phyloP scores from a whole-genome alignment of 495 filamentous ascomycete species.

The Talaromyces proteolyticus region DNA sequence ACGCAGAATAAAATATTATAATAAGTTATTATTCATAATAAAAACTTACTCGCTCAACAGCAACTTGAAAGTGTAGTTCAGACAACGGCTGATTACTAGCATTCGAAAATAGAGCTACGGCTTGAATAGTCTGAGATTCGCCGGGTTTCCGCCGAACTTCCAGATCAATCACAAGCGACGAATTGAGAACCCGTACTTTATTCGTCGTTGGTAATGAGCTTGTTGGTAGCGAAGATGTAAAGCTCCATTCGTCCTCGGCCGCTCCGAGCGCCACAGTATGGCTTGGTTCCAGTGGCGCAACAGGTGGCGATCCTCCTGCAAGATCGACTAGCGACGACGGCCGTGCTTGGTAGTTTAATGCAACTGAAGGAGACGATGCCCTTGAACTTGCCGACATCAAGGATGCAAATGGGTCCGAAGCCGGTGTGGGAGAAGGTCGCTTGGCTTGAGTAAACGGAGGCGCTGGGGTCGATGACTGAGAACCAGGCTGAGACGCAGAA shows the following conservation, averaged over 20 bases:
- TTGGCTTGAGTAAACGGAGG: slow-evolving; percentile 27
- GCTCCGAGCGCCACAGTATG: slow-evolving; percentile 17
- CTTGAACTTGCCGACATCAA: slow-evolving; percentile 52
- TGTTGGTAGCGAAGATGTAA: slow-evolving; percentile 76
- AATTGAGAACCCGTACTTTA: slow-evolving; percentile 54
- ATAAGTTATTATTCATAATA: not conserved
- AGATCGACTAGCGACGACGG: slow-evolving; percentile 42
- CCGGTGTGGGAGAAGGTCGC: slow-evolving; percentile 28
- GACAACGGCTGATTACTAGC: slow-evolving; percentile 61
- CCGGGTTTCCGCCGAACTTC: slow-evolving; percentile 31
- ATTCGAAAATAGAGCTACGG: slow-evolving; percentile 71
- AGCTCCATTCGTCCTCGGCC: slow-evolving; percentile 84
- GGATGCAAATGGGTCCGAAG: slow-evolving; percentile 64
- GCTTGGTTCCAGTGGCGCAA: slow-evolving; percentile 15
- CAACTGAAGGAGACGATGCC: slow-evolving; percentile 27
- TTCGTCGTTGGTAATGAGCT: slow-evolving; percentile 48
- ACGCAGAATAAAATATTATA: slow-evolving; percentile 5
- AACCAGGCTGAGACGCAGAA: slow-evolving; percentile 31
- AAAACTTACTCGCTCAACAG: slow-evolving; percentile 77
- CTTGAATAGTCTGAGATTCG: slow-evolving; percentile 41
- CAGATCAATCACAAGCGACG: slow-evolving; percentile 49
- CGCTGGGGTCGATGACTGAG: slow-evolving; percentile 43
- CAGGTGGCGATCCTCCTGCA: slow-evolving; percentile 14
- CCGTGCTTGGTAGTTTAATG: slow-evolving; percentile 13
- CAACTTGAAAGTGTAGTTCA: slow-evolving; percentile 84